Base-by-base conservation (phyloP, 2,329 filamentous ascomycete genomes). In the Cadophora sp. region DNA sequence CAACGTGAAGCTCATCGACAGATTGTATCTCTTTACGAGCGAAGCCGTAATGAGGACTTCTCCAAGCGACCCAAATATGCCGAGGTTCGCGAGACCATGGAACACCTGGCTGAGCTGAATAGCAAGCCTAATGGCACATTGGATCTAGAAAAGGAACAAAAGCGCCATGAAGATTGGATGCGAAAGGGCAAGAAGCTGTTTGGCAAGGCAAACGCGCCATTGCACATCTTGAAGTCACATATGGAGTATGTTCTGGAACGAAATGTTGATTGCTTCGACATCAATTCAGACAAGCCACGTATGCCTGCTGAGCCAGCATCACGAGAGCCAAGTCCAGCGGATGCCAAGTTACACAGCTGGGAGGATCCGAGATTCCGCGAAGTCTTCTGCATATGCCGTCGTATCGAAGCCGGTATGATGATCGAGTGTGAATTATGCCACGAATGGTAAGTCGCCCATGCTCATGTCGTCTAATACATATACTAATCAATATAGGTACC, bases 121-220 rank as follows among this genome's bases (percentile, higher is more conserved):
- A 97, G 93, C 71, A 97, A 97, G 77, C 96, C 96, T 0, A 88
- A 87, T 50, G 96, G 96, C 1, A 97, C 95, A 0, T 86, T 97
- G 40, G 96, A 99, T 75, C 86, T 99, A 4, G 96, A 99, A 77
- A 94, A 93, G 72, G 94, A 98, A 79, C 92, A 96, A 72, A 97
- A 96, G 77, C 89, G 93, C 8, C 96, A 98, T 73, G 96, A 99
- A 78, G 96, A 99, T 79, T 99, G 96, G 96, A 99, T 99, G 95
- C 88, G 96, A 37, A 93, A 93, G 76, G 96, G 96, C 62, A 99
- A 99, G 82, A 97, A 97, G 79, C 82, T 99, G 0, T 99, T 99
- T 77, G 96, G 96, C 63, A 99, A 99, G 80, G 96, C 96, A 1
- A 99, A 99, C 77, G 96, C 96, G 1, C 96, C 96, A 1, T 84